Conservation (phyloP, 306 rosid species). For the Lagenaria siceraria region DNA sequence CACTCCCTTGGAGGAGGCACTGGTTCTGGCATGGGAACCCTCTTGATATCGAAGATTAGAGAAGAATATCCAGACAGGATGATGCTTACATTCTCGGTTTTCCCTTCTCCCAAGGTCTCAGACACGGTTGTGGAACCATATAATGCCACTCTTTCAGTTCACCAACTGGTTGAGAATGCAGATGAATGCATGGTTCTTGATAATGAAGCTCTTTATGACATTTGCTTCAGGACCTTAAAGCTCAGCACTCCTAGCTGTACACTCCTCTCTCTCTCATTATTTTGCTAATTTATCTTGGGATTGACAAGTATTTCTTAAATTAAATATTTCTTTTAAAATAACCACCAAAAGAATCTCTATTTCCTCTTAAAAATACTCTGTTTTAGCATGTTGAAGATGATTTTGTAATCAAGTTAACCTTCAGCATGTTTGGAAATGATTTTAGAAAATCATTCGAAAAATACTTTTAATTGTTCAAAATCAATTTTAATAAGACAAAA, state of each 20-base stretch:
- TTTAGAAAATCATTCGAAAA: no score
- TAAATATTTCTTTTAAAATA: neutral
- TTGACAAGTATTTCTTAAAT: neutral
- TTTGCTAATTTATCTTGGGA: neutral
- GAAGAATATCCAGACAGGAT: conserved; percentile 90
- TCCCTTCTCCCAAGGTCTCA: conserved; percentile 96
- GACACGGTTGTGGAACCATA: conserved; percentile 96
- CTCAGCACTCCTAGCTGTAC: conserved; percentile 94
- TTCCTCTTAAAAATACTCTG: neutral
- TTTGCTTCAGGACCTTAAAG: conserved; percentile 87
- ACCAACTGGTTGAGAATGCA: conserved; percentile 87
- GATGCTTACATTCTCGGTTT: conserved; percentile 92
- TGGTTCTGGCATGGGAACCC: conserved; percentile 92
- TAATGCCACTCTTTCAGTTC: conserved; percentile 87
- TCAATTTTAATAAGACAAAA: no score
- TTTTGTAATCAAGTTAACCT: no score
- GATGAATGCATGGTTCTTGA: conserved; percentile 98
- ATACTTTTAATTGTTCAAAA: no score
- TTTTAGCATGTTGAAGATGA: no score
- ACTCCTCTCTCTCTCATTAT: conserved; percentile 2
- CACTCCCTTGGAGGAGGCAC: conserved; percentile 97
- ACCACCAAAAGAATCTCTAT: neutral
- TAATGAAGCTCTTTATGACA: conserved; percentile 89
- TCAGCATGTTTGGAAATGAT: no score
- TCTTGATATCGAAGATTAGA: conserved; percentile 78